Percentiles rank a stretch among this genome's conserved stretches.
phyloP scores from a whole-genome alignment of 2,329 filamentous ascomycete genomes.

The Aureobasidium uvarum region DNA sequence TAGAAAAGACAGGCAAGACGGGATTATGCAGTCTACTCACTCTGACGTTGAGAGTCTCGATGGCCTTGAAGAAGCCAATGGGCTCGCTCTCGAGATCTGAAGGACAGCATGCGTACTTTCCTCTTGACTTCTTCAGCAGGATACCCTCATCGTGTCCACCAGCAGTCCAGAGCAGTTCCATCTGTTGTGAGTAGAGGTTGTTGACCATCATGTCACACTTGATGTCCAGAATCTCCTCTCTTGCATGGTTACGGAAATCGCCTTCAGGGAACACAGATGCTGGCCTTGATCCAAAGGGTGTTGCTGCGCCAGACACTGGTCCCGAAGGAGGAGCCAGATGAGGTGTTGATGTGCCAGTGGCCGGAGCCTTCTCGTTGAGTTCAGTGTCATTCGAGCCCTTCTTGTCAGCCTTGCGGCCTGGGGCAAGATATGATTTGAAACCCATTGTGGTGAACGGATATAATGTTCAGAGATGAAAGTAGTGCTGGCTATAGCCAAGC shows the following conservation, averaged over 20 bases:
- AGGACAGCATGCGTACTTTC: conserved; percentile 54
- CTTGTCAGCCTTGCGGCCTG: conserved; percentile 25
- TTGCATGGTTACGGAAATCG: conserved; percentile 42
- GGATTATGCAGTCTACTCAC: conserved; percentile 41
- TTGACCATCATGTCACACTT: conserved; percentile 63
- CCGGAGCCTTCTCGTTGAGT: conserved; percentile 14
- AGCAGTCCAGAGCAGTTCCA: conserved; percentile 54
- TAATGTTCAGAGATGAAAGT: not conserved
- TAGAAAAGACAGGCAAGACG: not conserved
- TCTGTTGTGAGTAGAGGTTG: conserved; percentile 62
- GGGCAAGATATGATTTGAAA: conserved; percentile 30
- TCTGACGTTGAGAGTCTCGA: conserved; percentile 54
- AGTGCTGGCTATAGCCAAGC: conserved; percentile 24
- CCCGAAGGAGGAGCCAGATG: not conserved
- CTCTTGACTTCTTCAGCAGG: conserved; percentile 53
- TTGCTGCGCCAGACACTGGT: conserved; percentile 16
- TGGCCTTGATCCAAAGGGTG: conserved; percentile 38
- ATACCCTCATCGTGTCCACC: conserved; percentile 54
- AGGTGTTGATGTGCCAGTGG: conserved; percentile 24
- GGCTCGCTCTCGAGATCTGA: conserved; percentile 47
- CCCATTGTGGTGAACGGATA: conserved; percentile 25
- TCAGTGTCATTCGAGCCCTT: conserved; percentile 17
- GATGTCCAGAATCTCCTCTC: conserved; percentile 52
- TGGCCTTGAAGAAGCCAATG: conserved; percentile 52
- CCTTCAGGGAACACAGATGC: conserved; percentile 39